These are phyloP conservation scores for Aspergillus aculeatus DNA, from an alignment of 2,329 filamentous ascomycete genomes.

Conservation along the genomic window DNA sequence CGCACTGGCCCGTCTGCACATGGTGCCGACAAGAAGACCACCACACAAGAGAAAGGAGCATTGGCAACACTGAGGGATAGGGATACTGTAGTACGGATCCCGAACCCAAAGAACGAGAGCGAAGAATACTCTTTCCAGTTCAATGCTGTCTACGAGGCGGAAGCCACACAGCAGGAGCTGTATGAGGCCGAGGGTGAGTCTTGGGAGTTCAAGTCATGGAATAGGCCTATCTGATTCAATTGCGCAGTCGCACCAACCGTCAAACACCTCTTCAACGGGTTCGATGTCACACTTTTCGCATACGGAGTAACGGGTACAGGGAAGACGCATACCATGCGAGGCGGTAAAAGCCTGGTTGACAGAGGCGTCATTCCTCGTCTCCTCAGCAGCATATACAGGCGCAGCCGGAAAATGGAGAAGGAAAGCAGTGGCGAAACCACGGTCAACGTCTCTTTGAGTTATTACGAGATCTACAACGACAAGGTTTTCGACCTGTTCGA, in stretches of 20 bases:
- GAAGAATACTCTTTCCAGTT: slow-evolving; percentile 95
- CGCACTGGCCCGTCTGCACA: slow-evolving; percentile 54
- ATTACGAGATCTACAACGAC: slow-evolving; percentile 97
- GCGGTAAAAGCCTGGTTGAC: slow-evolving; percentile 80
- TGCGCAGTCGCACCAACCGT: slow-evolving; percentile 78
- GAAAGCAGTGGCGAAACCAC: slow-evolving; percentile 69
- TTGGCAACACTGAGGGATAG: slow-evolving; percentile 49
- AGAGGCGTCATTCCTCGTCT: slow-evolving; percentile 84
- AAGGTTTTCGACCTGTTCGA: slow-evolving; percentile 91
- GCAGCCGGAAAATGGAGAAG: slow-evolving; percentile 80
- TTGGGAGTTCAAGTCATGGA: slow-evolving; percentile 1
- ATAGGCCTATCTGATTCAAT: slow-evolving; percentile 17
- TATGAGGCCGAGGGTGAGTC: slow-evolving; percentile 82
- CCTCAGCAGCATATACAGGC: slow-evolving; percentile 79
- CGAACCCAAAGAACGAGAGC: slow-evolving; percentile 85
- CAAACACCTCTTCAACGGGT: slow-evolving; percentile 82
- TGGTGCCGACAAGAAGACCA: slow-evolving; percentile 23
- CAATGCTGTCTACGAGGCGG: slow-evolving; percentile 83
- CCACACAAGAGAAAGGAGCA: slow-evolving; percentile 23
- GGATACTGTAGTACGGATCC: slow-evolving; percentile 75
- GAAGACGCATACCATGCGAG: slow-evolving; percentile 95
- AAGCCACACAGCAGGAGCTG: slow-evolving; percentile 77
- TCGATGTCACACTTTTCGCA: slow-evolving; percentile 85
- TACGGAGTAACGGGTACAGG: slow-evolving; percentile 92
- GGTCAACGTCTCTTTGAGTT: slow-evolving; percentile 75